phyloP scores from a whole-genome alignment of 192 early-diverging fungal species.

The Kappamyces sp. region DNA sequence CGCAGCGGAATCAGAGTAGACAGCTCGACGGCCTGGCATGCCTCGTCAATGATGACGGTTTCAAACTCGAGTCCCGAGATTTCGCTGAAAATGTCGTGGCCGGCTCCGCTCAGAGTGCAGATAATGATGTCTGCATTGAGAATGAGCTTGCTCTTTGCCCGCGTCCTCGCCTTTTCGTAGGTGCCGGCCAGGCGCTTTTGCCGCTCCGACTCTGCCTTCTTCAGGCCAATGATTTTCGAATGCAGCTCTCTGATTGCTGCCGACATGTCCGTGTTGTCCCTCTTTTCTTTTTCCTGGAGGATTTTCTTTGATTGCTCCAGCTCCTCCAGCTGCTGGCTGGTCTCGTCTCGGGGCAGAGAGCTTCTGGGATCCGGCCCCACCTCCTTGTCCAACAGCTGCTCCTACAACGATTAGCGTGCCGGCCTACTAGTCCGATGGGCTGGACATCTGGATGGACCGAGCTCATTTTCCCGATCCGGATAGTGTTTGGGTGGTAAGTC shows the following conservation, averaged over 20 bases:
- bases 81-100: constrained; percentile 70
- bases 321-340: no score
- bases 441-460: constrained; percentile 66
- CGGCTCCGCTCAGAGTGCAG: constrained; percentile 78
- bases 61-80: constrained; percentile 57
- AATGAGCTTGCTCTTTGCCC: constrained; percentile 61
- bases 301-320: not conserved
- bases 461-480: constrained; percentile 73
- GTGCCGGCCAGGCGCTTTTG: constrained; percentile 22
- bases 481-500: constrained; percentile 61
- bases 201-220: constrained; percentile 31
- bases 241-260: not conserved
- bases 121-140: constrained; percentile 68
- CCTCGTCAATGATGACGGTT: constrained; percentile 88
- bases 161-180: constrained; percentile 42
- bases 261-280: not conserved
- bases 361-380: not conserved
- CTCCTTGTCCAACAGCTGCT: constrained; percentile 15
- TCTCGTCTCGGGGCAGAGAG: no score
- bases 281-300: not conserved
- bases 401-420: constrained; percentile 10
- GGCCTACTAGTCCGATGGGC: constrained; percentile 56
- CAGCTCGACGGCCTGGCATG: constrained; percentile 87
- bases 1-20: constrained; percentile 81
- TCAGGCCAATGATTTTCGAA: constrained; percentile 20